Evolutionary conservation across 176 grass and related monocot genomes (phyloP), one percentile per base, ranked within the genome.

Genomic region (Leersia perrieri): DNA sequence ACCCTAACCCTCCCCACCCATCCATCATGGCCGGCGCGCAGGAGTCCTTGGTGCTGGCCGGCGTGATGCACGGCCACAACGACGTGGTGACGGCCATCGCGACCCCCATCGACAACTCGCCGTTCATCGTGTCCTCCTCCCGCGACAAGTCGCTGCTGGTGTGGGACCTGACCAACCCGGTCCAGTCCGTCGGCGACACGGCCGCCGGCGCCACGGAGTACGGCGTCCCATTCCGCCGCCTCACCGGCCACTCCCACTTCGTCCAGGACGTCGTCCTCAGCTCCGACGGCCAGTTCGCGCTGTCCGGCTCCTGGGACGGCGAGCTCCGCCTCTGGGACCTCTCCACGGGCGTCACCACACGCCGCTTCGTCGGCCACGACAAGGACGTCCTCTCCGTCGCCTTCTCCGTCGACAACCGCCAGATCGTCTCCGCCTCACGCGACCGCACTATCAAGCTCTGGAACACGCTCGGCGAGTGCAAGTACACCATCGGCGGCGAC

Each of bases 381-480:
- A 98, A 98, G 88, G 95, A 98, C 82, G 95, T 98, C 23, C 77
- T 94, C 64, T 94, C 95, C 66, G 95, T 98, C 25, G 92, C 92
- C 29, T 98, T 98, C 80, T 98, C 95, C 70, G 76, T 86, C 7
- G 95, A 98, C 86, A 98, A 98, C 81, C 86, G 95, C 31, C 92
- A 98, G 90, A 98, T 98, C 66, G 90, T 98, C 9, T 98, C 95
- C 6, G 95, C 92, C 5, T 89, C 95, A 29, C 92, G 92, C 33
- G 95, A 98, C 51, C 84, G 86, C 33, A 94, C 90, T 57, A 98
- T 98, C 70, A 98, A 98, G 88, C 86, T 98, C 2, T 98, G 95
- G 95, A 98, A 94, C 86, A 98, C 95, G 3, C 92, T 98, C 25
- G 92, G 92, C 15, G 95, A 98, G 81, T 98, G 95, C 92, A 98